Base-by-base conservation (phyloP, 2,329 filamentous ascomycete species). In the Alternaria metachromatica region DNA sequence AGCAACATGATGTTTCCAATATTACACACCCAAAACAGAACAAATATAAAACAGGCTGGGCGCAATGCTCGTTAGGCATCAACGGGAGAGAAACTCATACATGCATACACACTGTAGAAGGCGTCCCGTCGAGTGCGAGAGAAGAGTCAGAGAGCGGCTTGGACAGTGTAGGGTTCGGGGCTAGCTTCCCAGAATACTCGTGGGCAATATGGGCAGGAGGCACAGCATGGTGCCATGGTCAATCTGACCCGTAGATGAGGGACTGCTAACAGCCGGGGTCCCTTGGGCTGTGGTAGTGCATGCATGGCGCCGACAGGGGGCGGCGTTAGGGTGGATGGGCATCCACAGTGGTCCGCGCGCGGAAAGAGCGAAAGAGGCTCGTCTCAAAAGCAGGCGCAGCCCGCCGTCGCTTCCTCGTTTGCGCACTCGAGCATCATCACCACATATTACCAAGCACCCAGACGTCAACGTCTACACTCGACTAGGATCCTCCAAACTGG, bases 191-290 rank as follows among this genome's bases (percentile, higher is more conserved):
- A 66, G 67, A 63, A 67, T 66, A 69, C 68, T 63, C 64, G 63
- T 62, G 62, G 58, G 65, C 62, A 68, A 67, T 62, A 64, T 60
- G 48, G 59, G 51, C 58, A 58, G 64, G 66, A 72, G 70, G 67
- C 67, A 70, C 55, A 57, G 60, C 61, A 69, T 69, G 49, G 71
- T 67, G 55, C 58, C 61, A 69, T 69, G 49, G 71, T 66, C 69
- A 65, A 62, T 68, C 59, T 63, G 73, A 72, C 72, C 73, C 74
- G 68, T 72, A 63, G 68, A 71, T 60, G 67, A 71, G 76, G 76
- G 69, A 68, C 44, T 69, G 71, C 69, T 37, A 15, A 48, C 61
- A 62, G 61, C 68, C 70, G 65, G 68, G 70, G 61, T 60, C 63
- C 60, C 59, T 62, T 67, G 69, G 69, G 64, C 66, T 26, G 55